Percentiles rank a stretch among this genome's conserved stretches.
Evolutionary conservation across 2,329 filamentous ascomycete genomes (phyloP).

Genomic region (Exophiala viscosa): DNA sequence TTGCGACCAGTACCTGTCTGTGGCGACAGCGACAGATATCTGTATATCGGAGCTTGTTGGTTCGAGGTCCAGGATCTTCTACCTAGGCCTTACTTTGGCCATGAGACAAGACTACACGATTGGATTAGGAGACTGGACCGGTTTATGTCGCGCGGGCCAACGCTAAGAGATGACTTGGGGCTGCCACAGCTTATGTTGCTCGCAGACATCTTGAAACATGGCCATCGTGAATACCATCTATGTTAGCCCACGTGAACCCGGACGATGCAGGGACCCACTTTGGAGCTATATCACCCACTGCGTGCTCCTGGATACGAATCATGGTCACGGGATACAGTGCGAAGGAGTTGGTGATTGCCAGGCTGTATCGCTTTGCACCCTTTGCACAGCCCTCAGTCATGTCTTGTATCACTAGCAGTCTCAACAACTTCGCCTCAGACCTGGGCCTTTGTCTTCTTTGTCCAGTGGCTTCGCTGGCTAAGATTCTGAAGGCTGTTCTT

Average conservation of each 20-base stretch:
- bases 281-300: not conserved
- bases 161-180: not conserved
- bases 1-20: not conserved
- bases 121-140: not conserved
- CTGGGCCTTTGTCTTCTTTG: no score
- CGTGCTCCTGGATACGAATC: no score
- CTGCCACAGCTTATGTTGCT: not conserved
- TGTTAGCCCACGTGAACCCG: not conserved
- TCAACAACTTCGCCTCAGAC: no score
- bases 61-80: not conserved
- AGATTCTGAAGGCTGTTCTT: no score
- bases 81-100: not conserved
- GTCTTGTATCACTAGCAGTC: no score
- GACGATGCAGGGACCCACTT: not conserved
- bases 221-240: not conserved
- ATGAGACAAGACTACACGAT: not conserved
- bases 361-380: no score
- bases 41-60: not conserved
- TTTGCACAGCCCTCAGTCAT: no score
- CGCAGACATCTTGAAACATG: no score
- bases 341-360: no score
- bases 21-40: not conserved
- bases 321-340: no score
- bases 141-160: not conserved
- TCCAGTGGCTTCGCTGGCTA: no score